Evolutionary conservation across 2,329 filamentous ascomycete species (phyloP).

Genomic region (Capronia americana): DNA sequence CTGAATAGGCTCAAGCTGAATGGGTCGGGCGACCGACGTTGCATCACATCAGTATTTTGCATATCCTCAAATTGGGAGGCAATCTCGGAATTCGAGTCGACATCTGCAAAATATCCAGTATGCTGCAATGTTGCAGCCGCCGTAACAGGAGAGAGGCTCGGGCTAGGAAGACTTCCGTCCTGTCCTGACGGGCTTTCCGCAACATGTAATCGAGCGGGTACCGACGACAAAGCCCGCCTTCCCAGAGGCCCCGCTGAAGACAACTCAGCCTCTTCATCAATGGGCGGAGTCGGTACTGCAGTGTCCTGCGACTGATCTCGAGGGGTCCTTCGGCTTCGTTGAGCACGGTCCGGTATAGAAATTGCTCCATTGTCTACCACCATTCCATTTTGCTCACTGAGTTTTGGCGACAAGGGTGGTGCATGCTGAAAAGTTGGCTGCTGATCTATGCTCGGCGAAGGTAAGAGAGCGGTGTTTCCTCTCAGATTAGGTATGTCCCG

Average conservation of each 20-base stretch:
- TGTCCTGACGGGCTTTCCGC: slow-evolving; percentile 75
- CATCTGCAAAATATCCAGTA: slow-evolving; percentile 52
- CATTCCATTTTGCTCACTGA: slow-evolving; percentile 14
- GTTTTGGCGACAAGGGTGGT: slow-evolving; percentile 21
- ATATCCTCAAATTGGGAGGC: slow-evolving; percentile 41
- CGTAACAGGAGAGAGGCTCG: slow-evolving; percentile 87
- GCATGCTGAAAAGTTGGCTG: slow-evolving; percentile 23
- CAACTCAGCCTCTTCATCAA: slow-evolving; percentile 37
- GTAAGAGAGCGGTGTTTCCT: slow-evolving; percentile 27
- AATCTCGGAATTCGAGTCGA: slow-evolving; percentile 53
- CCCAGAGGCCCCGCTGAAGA: slow-evolving; percentile 48
- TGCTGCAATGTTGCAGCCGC: slow-evolving; percentile 69
- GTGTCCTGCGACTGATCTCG: slow-evolving; percentile 36
- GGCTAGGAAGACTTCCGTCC: slow-evolving; percentile 92
- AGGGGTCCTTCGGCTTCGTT: slow-evolving; percentile 18
- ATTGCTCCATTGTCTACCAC: slow-evolving; percentile 11
- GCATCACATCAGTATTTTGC: slow-evolving; percentile 12
- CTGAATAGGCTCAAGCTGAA: slow-evolving; percentile 3
- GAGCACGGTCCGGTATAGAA: slow-evolving; percentile 16
- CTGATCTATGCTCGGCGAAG: slow-evolving; percentile 35
- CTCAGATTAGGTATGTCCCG: slow-evolving; percentile 15
- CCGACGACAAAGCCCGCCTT: slow-evolving; percentile 42
- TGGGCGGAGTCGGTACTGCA: slow-evolving; percentile 40
- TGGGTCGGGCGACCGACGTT: slow-evolving; percentile 26
- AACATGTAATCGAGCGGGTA: slow-evolving; percentile 51